Conservation (phyloP, 768 basidiomycete genomes). For the Pisolithus marmoratus region DNA sequence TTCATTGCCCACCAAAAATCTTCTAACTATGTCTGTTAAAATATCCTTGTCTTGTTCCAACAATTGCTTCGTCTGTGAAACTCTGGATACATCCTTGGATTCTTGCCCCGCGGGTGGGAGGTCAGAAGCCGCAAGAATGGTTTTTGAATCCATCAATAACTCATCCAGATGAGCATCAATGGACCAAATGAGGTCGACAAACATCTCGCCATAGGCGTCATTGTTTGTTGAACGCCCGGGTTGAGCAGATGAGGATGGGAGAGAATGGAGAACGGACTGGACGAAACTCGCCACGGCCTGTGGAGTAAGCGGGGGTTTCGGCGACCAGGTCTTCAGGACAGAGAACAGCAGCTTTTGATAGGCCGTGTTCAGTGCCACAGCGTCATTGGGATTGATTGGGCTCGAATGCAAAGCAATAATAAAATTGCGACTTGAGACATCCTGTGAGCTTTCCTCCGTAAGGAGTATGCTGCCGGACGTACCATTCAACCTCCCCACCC, state of each 20-base stretch:
- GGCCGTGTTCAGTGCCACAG: slow-evolving; percentile 55
- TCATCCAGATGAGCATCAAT: slow-evolving; percentile 76
- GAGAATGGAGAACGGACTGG: slow-evolving; percentile 48
- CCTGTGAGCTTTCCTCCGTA: slow-evolving; percentile 7
- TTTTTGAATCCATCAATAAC: slow-evolving; percentile 49
- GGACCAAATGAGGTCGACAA: slow-evolving; percentile 81
- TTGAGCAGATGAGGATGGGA: slow-evolving; percentile 60
- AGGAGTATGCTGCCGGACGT: slow-evolving; percentile 18
- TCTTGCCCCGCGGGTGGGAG: slow-evolving; percentile 24
- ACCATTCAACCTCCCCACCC: slow-evolving; percentile 64
- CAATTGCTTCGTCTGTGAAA: slow-evolving; percentile 42
- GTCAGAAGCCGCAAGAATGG: slow-evolving; percentile 30
- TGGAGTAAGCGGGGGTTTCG: slow-evolving; percentile 41
- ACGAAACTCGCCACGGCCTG: slow-evolving; percentile 57
- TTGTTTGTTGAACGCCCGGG: slow-evolving; percentile 35
- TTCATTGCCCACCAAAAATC: slow-evolving; percentile 44
- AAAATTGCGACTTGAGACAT: slow-evolving; percentile 48
- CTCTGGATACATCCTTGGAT: slow-evolving; percentile 21
- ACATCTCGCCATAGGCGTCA: slow-evolving; percentile 53
- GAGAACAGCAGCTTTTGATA: slow-evolving; percentile 67
- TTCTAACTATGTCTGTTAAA: slow-evolving; percentile 52
- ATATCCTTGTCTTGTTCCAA: slow-evolving; percentile 62
- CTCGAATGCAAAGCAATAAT: slow-evolving; percentile 57
- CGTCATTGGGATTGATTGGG: slow-evolving; percentile 44
- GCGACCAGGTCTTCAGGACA: slow-evolving; percentile 51